Percentiles rank a stretch among this genome's conserved stretches.
These are phyloP conservation scores for Fusarium setosum DNA, from an alignment of 2,329 filamentous ascomycete species.

Conservation along the genomic window DNA sequence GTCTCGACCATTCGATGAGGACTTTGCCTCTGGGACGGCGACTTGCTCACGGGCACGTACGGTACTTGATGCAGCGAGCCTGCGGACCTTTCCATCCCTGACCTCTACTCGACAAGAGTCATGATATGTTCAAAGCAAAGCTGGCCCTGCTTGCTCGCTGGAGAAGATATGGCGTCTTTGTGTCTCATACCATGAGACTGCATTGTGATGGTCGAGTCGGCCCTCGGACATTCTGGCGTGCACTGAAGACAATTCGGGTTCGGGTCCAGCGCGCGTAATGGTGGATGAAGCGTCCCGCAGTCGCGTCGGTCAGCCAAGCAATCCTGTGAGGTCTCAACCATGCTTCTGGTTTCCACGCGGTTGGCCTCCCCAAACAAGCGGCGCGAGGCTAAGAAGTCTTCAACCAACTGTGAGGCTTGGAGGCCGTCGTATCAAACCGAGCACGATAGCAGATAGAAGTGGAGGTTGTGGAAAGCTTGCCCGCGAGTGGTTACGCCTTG, in stretches of 20 bases:
- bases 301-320: not conserved
- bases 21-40: not conserved
- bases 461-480: not conserved
- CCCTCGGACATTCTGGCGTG: not conserved
- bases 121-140: too few relatives aligned
- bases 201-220: not conserved
- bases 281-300: not conserved
- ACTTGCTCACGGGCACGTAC: not conserved
- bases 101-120: too few relatives aligned
- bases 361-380: slow-evolving; percentile 15
- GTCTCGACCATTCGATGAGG: slow-evolving; percentile 12
- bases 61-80: not conserved
- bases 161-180: too few relatives aligned
- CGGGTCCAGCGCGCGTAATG: not conserved
- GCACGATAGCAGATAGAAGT: slow-evolving; percentile 2
- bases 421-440: slow-evolving; percentile 23
- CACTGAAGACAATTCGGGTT: not conserved
- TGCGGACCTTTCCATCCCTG: not conserved
- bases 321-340: slow-evolving; percentile 17
- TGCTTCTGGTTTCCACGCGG: slow-evolving; percentile 14
- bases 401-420: slow-evolving; percentile 18
- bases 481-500: slow-evolving; percentile 9
- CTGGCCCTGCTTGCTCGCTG: too few relatives aligned
- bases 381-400: slow-evolving; percentile 29
- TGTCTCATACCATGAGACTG: not conserved